phyloP scores from a whole-genome alignment of 148 eudicot species.

The Chenopodium suecicum region DNA sequence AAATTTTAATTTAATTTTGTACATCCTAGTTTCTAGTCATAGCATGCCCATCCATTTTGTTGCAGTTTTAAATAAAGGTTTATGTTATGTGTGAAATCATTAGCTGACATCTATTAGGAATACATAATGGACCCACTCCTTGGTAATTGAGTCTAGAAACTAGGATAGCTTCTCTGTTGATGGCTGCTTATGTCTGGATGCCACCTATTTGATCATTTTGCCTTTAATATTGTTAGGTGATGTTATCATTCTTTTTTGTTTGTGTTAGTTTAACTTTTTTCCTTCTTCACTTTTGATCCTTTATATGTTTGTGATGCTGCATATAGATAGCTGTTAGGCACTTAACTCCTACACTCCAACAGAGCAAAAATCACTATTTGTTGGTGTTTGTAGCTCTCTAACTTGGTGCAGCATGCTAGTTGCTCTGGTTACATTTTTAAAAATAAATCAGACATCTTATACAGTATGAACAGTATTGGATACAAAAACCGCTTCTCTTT shows the following conservation, averaged over 20 bases:
- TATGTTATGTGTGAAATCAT: background rate
- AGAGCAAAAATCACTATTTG: no score
- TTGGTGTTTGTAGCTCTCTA: background rate
- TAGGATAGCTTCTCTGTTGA: background rate
- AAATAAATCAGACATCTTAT: background rate
- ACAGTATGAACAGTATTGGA: background rate
- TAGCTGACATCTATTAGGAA: background rate
- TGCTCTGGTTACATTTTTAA: background rate
- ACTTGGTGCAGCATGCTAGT: background rate
- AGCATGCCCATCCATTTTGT: background rate
- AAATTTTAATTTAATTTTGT: conserved; percentile 1
- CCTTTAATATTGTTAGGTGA: background rate
- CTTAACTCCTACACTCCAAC: no score
- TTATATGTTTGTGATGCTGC: background rate
- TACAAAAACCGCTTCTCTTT: no score
- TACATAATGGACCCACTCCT: background rate
- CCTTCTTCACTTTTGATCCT: background rate
- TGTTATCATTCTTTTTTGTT: background rate
- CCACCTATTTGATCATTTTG: background rate
- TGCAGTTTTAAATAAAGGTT: background rate
- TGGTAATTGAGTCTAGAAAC: background rate
- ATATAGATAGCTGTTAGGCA: background rate
- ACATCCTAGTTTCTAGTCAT: background rate
- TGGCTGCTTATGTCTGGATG: background rate
- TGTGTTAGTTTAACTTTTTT: background rate